Percentiles rank a stretch among this genome's conserved stretches.
Conservation (phyloP, 805 yeast species). For the Starmerella cellae region DNA sequence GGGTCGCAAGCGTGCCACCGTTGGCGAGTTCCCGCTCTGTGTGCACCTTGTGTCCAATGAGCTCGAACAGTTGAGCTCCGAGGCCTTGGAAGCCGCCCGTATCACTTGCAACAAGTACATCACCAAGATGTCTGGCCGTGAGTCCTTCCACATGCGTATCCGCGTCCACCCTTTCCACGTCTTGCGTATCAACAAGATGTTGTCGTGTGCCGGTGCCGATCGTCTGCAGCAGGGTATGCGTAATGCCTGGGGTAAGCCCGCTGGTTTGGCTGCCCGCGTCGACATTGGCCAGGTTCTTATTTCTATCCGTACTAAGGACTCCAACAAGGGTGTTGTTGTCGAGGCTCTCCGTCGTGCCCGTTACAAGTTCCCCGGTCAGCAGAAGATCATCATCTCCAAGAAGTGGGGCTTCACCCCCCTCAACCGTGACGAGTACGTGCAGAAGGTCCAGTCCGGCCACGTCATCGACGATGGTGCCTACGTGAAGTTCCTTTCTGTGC, state of each 20-base stretch:
- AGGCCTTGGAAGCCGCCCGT: conserved; percentile 99
- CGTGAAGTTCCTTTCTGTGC: conserved; percentile 94
- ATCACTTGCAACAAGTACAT: conserved; percentile 99
- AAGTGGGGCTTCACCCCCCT: conserved; percentile 99
- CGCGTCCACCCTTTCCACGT: conserved; percentile 99
- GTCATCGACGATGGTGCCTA: conserved; percentile 99
- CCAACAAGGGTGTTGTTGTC: conserved; percentile 91
- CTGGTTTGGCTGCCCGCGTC: conserved; percentile 99
- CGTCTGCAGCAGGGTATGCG: conserved; percentile 99
- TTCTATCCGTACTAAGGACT: conserved; percentile 97
- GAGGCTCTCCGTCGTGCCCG: conserved; percentile 99
- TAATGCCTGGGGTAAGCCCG: conserved; percentile 99
- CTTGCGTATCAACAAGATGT: conserved; percentile 99
- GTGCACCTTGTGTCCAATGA: conserved; percentile 98
- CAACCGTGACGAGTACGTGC: conserved; percentile 92
- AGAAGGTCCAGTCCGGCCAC: conserved; percentile 92
- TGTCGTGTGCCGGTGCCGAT: conserved; percentile 99
- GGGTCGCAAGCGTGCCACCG: conserved; percentile 99
- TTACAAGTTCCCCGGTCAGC: conserved; percentile 99
- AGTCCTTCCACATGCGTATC: conserved; percentile 98
- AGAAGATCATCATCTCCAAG: conserved; percentile 96
- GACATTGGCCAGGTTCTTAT: conserved; percentile 95
- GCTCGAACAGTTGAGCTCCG: conserved; percentile 97
- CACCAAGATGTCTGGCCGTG: conserved; percentile 96
- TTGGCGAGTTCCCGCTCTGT: conserved; percentile 99